Evolutionary conservation across 192 early-diverging fungal genomes (phyloP).

Genomic region (Obelidium mucronatum): DNA sequence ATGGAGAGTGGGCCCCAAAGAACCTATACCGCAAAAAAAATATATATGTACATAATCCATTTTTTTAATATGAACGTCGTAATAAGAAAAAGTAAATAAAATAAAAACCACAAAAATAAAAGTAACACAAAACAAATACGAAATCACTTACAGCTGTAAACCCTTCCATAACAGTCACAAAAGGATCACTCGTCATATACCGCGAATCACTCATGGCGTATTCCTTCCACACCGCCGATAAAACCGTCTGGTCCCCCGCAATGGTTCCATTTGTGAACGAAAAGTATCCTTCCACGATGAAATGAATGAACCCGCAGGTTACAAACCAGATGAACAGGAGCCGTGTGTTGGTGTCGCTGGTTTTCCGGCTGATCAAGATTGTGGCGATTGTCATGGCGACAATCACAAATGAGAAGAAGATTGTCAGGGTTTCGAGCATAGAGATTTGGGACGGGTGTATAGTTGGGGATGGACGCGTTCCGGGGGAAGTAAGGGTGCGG

Average conservation of each 20-base stretch:
- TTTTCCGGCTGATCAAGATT: conserved; percentile 39
- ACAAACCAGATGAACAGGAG: conserved; percentile 84
- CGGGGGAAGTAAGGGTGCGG: conserved; percentile 55
- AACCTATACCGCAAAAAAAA: conserved; percentile 36
- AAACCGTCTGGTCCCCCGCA: conserved; percentile 66
- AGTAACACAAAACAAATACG: not conserved
- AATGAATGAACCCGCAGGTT: conserved; percentile 81
- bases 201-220: conserved; percentile 88
- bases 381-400: conserved; percentile 11
- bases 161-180: conserved; percentile 85
- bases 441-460: conserved; percentile 40
- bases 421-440: conserved; percentile 42
- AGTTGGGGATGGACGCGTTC: conserved; percentile 46
- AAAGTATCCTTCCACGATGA: conserved; percentile 88
- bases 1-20: conserved; percentile 57
- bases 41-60: not conserved
- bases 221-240: conserved; percentile 91
- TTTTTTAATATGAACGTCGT: too few species aligned
- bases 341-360: conserved; percentile 38
- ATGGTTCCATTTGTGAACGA: conserved; percentile 71
- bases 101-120: not conserved
- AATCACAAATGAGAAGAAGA: conserved; percentile 46
- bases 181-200: conserved; percentile 84
- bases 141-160: conserved; percentile 76
- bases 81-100: too few species aligned